Base-by-base conservation (phyloP, 2,329 filamentous ascomycete species). In the Paracorniculantispora psalliotae region DNA sequence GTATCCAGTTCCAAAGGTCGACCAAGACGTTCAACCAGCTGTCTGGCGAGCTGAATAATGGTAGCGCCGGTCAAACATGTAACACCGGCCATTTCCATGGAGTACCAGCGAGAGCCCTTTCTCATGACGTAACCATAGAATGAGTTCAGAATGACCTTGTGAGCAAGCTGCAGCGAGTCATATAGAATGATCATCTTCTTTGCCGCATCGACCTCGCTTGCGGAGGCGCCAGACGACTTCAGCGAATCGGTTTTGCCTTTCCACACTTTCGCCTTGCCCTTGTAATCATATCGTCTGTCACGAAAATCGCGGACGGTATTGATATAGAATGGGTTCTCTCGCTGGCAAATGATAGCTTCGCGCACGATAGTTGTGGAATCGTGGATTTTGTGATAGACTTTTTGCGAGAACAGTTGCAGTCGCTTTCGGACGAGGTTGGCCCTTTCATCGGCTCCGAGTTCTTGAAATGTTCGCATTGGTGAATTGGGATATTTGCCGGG, bases 51-150 rank as follows among this genome's bases (percentile, higher is more conserved):
- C 69, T 99, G 94, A 71, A 99, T 99, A 70, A 99, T 99, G 44
- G 87, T 90, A 33, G 94, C 94, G 62, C 94, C 94, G 1, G 94
- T 99, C 72, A 99, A 78, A 76, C 94, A 99, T 44, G 94, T 99
- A 4, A 99, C 94, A 66, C 94, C 94, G 17, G 96, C 94, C 94
- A 99, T 99, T 72, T 99, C 94, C 83, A 99, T 88, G 19, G 94
- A 99, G 71, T 99, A 99, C 94, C 94, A 99, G 58, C 94, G 86
- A 39, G 94, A 99, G 35, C 94, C 94, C 72, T 99, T 99, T 77
- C 94, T 84, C 94, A 99, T 99, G 72, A 97, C 94, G 71, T 99
- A 99, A 63, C 94, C 94, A 67, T 99, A 99, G 78, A 99, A 99
- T 59, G 92, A 96, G 78, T 99, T 99, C 58, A 99, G 73, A 81